Conservation (phyloP, 306 rosid species). For the Acacia crassicarpa region DNA sequence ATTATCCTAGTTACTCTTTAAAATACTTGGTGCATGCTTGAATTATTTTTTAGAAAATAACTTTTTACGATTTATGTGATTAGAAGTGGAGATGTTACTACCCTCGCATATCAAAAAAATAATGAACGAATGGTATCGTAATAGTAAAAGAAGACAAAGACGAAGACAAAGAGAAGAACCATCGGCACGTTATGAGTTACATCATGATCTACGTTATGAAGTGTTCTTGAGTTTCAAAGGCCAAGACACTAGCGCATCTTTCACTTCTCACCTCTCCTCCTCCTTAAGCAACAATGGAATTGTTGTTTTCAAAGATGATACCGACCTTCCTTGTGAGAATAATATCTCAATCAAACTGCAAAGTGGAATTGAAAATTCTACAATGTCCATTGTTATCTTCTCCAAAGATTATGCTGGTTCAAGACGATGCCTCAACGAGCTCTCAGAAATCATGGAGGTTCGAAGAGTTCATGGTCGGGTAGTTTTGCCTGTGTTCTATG, state of each 20-base stretch:
- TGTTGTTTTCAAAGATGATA: not conserved
- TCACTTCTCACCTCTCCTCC: not conserved
- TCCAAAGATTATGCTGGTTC: slow-evolving; percentile 25
- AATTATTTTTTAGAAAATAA: too few relatives aligned
- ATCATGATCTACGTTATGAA: fast-evolving
- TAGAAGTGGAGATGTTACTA: too few relatives aligned
- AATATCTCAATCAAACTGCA: not conserved
- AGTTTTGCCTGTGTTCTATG: slow-evolving; percentile 11
- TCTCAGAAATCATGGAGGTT: not conserved
- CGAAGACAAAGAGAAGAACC: too few relatives aligned
- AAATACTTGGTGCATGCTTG: too few relatives aligned
- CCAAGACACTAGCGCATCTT: not conserved
- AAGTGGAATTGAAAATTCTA: not conserved
- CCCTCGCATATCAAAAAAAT: too few relatives aligned
- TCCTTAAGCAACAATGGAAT: not conserved
- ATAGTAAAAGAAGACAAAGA: too few relatives aligned
- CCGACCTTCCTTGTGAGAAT: not conserved
- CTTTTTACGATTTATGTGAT: too few relatives aligned
- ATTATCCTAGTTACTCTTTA: too few relatives aligned
- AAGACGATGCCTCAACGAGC: slow-evolving; percentile 25
- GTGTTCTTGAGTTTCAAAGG: not conserved
- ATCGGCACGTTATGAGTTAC: too few relatives aligned
- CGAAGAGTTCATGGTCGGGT: not conserved
- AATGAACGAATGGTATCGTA: too few relatives aligned
- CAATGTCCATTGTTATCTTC: slow-evolving; percentile 10